Evolutionary conservation across 495 filamentous ascomycete genomes (phyloP).

Genomic region (Polyplosphaeria fusca): DNA sequence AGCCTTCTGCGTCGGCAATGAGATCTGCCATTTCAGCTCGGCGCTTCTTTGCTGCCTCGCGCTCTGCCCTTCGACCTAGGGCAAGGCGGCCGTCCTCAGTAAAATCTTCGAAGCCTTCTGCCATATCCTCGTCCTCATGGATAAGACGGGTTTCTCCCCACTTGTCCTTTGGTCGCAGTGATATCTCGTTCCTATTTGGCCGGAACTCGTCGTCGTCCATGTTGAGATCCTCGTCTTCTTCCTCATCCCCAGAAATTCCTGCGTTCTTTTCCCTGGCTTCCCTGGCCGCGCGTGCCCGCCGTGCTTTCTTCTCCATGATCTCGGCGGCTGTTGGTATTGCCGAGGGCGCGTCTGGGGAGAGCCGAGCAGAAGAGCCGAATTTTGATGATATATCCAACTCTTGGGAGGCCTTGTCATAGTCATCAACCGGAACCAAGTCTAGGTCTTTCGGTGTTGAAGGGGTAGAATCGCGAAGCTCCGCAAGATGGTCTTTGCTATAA

Average conservation of each 20-base stretch:
- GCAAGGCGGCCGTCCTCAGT: slow-evolving; percentile 79
- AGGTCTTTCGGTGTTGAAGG: slow-evolving; percentile 65
- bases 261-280: slow-evolving; percentile 78
- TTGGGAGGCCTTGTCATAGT: slow-evolving; percentile 31
- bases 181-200: slow-evolving; percentile 43
- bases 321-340: slow-evolving; percentile 80
- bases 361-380: slow-evolving; percentile 50
- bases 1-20: slow-evolving; percentile 74
- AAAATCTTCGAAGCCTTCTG: slow-evolving; percentile 91
- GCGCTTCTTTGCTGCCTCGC: slow-evolving; percentile 63
- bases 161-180: slow-evolving; percentile 49
- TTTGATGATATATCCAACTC: slow-evolving; percentile 58
- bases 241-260: slow-evolving; percentile 68
- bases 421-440: slow-evolving; percentile 45
- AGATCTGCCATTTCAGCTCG: slow-evolving; percentile 76
- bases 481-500: slow-evolving; percentile 83
- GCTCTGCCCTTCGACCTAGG: slow-evolving; percentile 75
- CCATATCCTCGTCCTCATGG: slow-evolving; percentile 87
- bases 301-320: slow-evolving; percentile 87
- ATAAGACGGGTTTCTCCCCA: slow-evolving; percentile 71
- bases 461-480: slow-evolving; percentile 78
- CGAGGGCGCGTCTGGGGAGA: slow-evolving; percentile 35
- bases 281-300: slow-evolving; percentile 57
- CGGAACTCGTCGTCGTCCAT: slow-evolving; percentile 47
- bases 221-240: background rate